phyloP scores from a whole-genome alignment of 805 yeast species.

The Dipodascopsis uninucleata region DNA sequence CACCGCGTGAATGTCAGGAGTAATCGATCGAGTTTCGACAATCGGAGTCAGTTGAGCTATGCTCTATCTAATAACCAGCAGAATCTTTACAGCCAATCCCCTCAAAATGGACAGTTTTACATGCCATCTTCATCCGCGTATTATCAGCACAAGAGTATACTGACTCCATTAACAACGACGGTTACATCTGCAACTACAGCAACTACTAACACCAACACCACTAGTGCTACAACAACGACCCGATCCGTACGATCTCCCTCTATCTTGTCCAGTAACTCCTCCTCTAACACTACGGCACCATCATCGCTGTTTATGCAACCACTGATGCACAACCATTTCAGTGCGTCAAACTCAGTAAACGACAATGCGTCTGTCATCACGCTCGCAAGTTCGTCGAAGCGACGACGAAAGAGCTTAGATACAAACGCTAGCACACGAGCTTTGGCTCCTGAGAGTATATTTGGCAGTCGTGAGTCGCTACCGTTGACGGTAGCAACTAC shows the following conservation, averaged over 20 bases:
- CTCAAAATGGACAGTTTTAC: no score
- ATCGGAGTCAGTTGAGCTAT: no score
- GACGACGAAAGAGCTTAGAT: constrained; percentile 25
- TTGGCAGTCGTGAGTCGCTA: constrained; percentile 27
- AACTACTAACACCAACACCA: neutral
- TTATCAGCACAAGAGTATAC: no score
- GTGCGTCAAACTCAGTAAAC: constrained; percentile 1
- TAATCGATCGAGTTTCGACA: no score
- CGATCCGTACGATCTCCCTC: constrained; percentile 18
- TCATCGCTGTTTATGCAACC: constrained; percentile 7
- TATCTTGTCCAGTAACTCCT: constrained; percentile 22
- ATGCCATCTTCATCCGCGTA: no score
- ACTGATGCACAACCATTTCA: neutral
- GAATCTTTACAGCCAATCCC: no score
- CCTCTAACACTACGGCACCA: constrained; percentile 21
- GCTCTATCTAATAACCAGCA: no score
- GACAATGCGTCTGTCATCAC: constrained; percentile 26
- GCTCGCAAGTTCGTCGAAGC: constrained; percentile 26
- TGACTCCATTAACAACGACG: neutral
- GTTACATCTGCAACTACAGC: neutral
- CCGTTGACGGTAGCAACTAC: constrained; percentile 23
- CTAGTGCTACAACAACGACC: constrained; percentile 15
- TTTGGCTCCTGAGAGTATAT: constrained; percentile 25
- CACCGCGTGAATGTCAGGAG: no score
- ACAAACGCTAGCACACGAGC: constrained; percentile 28